A percentile compares a stretch with the other conserved stretches of the same genome.
phyloP scores from a whole-genome alignment of 441 rosid genomes.

The Corymbia citriodora region DNA sequence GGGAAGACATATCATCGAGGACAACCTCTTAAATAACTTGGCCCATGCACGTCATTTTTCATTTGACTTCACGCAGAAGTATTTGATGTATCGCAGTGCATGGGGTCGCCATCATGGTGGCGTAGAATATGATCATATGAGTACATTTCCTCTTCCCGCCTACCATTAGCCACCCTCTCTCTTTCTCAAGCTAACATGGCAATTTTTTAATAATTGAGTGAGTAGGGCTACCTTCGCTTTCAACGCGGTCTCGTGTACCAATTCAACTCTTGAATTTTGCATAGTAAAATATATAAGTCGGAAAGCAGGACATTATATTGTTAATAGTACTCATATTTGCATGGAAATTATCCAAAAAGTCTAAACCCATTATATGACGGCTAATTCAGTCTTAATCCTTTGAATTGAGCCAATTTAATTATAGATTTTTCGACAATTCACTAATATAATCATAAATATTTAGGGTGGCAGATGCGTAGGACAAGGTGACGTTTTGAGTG shows the following conservation, averaged over 20 bases:
- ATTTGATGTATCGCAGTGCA: background rate
- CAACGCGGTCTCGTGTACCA: background rate
- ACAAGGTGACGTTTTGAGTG: background rate
- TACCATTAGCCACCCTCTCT: background rate
- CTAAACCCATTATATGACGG: background rate
- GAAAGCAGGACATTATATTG: background rate
- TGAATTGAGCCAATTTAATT: background rate
- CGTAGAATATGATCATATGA: background rate
- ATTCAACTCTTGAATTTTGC: background rate
- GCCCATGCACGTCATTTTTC: background rate
- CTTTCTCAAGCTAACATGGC: background rate
- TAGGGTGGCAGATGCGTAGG: background rate
- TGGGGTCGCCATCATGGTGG: background rate
- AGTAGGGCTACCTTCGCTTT: background rate
- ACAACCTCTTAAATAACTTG: background rate
- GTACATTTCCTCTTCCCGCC: background rate
- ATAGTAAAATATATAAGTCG: background rate
- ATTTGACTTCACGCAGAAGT: background rate
- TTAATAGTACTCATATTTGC: background rate
- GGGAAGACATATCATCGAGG: background rate
- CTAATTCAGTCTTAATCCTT: no score
- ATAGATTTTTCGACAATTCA: fast-evolving
- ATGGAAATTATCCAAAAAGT: background rate
- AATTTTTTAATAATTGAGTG: background rate
- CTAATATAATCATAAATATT: no score